Percentiles rank a stretch among this genome's conserved stretches.
phyloP scores from a whole-genome alignment of 78 protist genomes.

The Dictyostelium capitatum region DNA sequence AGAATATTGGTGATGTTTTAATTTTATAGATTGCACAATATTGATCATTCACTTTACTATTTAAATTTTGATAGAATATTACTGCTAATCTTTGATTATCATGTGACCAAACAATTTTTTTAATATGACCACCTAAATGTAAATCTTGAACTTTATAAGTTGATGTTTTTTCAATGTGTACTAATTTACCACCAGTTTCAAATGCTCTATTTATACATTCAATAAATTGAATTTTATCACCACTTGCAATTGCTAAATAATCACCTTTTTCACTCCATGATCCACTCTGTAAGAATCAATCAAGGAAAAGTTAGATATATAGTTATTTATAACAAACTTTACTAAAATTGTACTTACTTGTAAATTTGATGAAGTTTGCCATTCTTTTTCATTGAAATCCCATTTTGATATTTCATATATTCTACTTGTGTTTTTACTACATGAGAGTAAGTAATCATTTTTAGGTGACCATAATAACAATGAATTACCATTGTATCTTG shows the following conservation, averaged over 20 bases:
- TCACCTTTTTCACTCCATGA: conserved; percentile 57
- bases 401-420: conserved; percentile 59
- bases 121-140: conserved; percentile 60
- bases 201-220: conserved; percentile 62
- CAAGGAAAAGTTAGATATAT: too few relatives aligned
- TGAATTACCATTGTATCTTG: conserved; percentile 49
- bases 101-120: conserved; percentile 30
- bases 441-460: conserved; percentile 26
- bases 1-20: conserved; percentile 37
- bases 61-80: conserved; percentile 18
- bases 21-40: conserved; percentile 50
- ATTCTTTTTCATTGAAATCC: conserved; percentile 55
- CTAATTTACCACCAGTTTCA: conserved; percentile 58
- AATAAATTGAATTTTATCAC: conserved; percentile 48
- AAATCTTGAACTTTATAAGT: conserved; percentile 25
- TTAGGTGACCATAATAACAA: conserved; percentile 15
- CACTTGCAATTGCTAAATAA: conserved; percentile 26
- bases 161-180: conserved; percentile 52
- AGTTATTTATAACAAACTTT: not conserved
- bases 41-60: conserved; percentile 20
- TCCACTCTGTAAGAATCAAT: conserved; percentile 12
- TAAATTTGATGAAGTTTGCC: conserved; percentile 24
- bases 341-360: not conserved
- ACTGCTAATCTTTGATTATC: conserved; percentile 74
- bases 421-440: conserved; percentile 1